Conservation (phyloP, 2,329 filamentous ascomycete genomes). For the Diaporthe sp. region DNA sequence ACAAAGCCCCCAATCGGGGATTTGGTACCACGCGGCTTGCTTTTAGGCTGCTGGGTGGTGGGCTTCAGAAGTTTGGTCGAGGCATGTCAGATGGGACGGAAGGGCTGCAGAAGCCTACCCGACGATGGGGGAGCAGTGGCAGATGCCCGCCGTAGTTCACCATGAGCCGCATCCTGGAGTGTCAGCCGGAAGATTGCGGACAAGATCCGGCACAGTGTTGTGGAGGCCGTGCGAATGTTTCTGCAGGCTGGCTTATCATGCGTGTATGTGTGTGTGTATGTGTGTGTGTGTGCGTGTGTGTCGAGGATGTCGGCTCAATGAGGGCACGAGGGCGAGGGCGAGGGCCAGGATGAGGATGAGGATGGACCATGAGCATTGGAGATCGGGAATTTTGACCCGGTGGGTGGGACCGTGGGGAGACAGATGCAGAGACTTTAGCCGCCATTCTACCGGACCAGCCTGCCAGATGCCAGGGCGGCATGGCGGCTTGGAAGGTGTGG, state of each 20-base stretch:
- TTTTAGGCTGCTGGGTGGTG: slow-evolving; percentile 21
- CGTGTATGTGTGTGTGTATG: not conserved
- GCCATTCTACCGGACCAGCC: slow-evolving; percentile 17
- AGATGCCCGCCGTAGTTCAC: not conserved
- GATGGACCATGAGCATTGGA: not conserved
- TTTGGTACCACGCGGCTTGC: slow-evolving; percentile 15
- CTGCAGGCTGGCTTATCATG: not conserved
- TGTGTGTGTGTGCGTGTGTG: not conserved
- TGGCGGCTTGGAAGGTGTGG: not conserved
- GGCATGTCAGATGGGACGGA: slow-evolving; percentile 10
- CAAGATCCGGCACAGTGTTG: not conserved
- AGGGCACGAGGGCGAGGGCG: not conserved
- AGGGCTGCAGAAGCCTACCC: slow-evolving; percentile 25
- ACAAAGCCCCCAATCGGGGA: slow-evolving; percentile 13
- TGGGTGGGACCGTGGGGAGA: slow-evolving; percentile 22
- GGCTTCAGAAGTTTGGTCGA: slow-evolving; percentile 21
- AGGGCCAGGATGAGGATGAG: not conserved
- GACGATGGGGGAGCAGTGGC: not conserved
- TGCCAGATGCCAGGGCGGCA: not conserved
- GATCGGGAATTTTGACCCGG: slow-evolving; percentile 14
- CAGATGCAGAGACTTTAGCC: slow-evolving; percentile 24
- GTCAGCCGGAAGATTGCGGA: not conserved
- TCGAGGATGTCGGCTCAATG: slow-evolving; percentile 7
- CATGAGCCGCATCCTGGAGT: not conserved
- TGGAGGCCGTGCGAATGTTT: not conserved